Evolutionary conservation across 768 basidiomycete genomes (phyloP).

Genomic region (Pulveroboletus sp.): DNA sequence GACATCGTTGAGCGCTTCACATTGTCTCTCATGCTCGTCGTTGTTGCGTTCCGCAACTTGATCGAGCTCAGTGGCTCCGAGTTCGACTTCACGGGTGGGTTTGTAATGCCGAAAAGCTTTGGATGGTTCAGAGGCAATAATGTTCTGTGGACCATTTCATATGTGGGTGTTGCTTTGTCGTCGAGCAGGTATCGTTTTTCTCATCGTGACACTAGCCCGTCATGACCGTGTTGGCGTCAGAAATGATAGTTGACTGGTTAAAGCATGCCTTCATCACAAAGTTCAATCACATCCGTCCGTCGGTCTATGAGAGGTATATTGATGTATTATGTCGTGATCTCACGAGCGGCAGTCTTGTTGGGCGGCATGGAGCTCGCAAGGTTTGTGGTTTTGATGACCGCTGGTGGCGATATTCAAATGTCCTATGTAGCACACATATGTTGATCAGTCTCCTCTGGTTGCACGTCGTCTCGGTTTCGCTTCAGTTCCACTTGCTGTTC

Average conservation of each 20-base stretch:
- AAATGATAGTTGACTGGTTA: constrained; percentile 96
- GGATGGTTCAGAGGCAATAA: constrained; percentile 81
- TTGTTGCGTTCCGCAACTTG: constrained; percentile 91
- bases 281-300: constrained; percentile 96
- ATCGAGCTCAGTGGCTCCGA: constrained; percentile 92
- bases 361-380: constrained; percentile 66
- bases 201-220: constrained; percentile 63
- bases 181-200: not conserved
- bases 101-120: constrained; percentile 76
- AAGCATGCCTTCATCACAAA: constrained; percentile 99
- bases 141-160: constrained; percentile 83
- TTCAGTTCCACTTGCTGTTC: constrained; percentile 83
- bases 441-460: constrained; percentile 93
- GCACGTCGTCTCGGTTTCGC: constrained; percentile 93
- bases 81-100: constrained; percentile 68
- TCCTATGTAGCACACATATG: constrained; percentile 66
- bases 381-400: constrained; percentile 32
- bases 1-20: constrained; percentile 99
- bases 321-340: constrained; percentile 95
- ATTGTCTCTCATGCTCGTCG: constrained; percentile 81
- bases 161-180: constrained; percentile 48
- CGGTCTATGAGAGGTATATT: constrained; percentile 91
- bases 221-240: constrained; percentile 83
- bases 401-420: constrained; percentile 4
- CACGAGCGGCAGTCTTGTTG: constrained; percentile 69